Evolutionary conservation across 768 basidiomycete genomes (phyloP).

Genomic region (Cystobasidium ongulense): DNA sequence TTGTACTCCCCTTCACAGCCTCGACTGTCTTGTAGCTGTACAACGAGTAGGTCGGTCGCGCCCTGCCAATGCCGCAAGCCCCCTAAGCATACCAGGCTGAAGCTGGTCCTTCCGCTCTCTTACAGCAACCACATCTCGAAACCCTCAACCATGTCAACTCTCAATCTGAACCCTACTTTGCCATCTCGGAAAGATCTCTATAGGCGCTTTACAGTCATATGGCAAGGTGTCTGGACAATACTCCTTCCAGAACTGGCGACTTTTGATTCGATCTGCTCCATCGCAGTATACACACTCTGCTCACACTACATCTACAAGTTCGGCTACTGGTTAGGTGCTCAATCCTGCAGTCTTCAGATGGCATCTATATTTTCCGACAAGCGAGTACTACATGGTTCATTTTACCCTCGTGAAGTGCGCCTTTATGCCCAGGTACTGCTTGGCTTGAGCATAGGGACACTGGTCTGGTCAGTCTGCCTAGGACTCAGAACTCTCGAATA

Average conservation of each 20-base stretch:
- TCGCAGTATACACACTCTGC: not conserved
- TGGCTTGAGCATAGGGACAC: not conserved
- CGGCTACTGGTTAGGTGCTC: not conserved
- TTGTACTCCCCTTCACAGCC: too few relatives aligned
- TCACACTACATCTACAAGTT: not conserved
- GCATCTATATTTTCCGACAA: slow-evolving; percentile 8
- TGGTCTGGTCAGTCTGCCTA: not conserved
- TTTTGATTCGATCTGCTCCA: not conserved
- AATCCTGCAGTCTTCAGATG: not conserved
- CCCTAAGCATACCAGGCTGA: too few relatives aligned
- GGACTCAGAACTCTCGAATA: not conserved
- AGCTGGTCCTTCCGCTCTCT: too few relatives aligned
- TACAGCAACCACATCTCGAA: too few relatives aligned
- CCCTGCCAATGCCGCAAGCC: too few relatives aligned
- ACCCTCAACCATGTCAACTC: not conserved
- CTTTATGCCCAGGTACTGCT: not conserved
- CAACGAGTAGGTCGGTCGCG: too few relatives aligned
- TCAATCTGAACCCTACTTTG: not conserved
- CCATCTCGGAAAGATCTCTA: not conserved
- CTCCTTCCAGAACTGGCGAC: not conserved
- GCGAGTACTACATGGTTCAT: not conserved
- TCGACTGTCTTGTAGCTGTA: too few relatives aligned
- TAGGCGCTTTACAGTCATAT: not conserved
- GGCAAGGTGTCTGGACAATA: not conserved
- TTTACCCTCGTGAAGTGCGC: not conserved